Percentiles rank a stretch among this genome's conserved stretches.
These are phyloP conservation scores for Fusarium tuaranense DNA, from an alignment of 2,329 filamentous ascomycete genomes.

Conservation along the genomic window DNA sequence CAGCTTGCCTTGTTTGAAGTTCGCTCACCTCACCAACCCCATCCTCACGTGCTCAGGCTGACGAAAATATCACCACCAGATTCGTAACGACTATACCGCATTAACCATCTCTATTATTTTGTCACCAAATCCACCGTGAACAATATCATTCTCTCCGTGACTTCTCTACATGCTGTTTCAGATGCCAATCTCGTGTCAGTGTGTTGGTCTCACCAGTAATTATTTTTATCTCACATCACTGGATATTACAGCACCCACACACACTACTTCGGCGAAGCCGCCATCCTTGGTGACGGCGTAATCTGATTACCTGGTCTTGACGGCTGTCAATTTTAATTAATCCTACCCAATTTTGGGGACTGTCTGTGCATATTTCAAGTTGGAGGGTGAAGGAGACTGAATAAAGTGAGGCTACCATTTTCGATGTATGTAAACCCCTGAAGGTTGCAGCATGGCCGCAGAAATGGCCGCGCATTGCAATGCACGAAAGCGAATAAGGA, in stretches of 20 bases:
- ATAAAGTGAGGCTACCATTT: neutral
- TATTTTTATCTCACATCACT: neutral
- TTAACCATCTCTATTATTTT: neutral
- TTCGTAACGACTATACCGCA: neutral
- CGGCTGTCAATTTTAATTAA: neutral
- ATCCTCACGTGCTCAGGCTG: neutral
- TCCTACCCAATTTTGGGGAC: neutral
- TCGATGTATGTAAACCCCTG: neutral
- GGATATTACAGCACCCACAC: neutral
- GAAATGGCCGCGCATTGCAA: neutral
- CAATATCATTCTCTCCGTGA: neutral
- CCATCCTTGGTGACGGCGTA: neutral
- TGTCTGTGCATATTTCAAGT: neutral
- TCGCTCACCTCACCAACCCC: neutral
- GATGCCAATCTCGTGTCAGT: neutral
- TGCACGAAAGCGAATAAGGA: neutral
- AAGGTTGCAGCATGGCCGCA: neutral
- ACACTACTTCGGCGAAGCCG: neutral
- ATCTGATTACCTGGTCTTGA: neutral
- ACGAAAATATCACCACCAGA: neutral
- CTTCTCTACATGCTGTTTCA: neutral
- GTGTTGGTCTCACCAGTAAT: neutral
- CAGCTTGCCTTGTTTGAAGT: neutral
- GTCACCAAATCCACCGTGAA: neutral
- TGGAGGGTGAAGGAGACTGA: neutral